Conservation (phyloP, 306 rosid genomes). For the Trifolium repens region DNA sequence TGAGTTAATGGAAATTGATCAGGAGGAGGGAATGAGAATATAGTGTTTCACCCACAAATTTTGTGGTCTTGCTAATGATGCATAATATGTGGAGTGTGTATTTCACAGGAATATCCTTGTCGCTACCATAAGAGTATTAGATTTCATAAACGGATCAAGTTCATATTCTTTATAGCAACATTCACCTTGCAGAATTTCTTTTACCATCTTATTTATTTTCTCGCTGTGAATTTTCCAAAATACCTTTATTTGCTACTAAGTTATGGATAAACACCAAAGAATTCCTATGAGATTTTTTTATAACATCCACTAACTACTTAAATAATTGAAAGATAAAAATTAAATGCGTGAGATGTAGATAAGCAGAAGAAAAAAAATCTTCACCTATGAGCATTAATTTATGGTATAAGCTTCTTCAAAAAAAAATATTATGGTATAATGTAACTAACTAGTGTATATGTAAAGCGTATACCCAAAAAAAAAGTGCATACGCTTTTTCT, state of each 20-base stretch:
- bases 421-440: too few relatives aligned
- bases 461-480: background rate
- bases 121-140: background rate
- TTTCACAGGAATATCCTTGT: constrained; percentile 1
- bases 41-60: constrained; percentile 19
- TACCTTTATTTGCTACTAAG: too few relatives aligned
- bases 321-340: too few relatives aligned
- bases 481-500: background rate
- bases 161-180: background rate
- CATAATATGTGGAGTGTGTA: constrained; percentile 1
- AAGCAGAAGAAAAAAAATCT: too few relatives aligned
- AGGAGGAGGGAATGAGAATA: constrained; percentile 4
- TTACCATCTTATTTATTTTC: too few relatives aligned
- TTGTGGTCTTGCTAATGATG: constrained; percentile 25
- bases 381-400: background rate
- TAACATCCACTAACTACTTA: too few relatives aligned
- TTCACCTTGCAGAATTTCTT: background rate
- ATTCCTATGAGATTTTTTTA: too few relatives aligned
- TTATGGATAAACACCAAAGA: too few relatives aligned
- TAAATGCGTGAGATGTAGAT: too few relatives aligned
- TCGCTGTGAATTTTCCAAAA: too few relatives aligned
- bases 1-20: constrained; percentile 1
- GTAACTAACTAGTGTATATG: too few relatives aligned
- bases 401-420: too few relatives aligned
- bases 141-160: background rate